Conservation (phyloP, 495 filamentous ascomycete genomes). For the Pyrenula massariospora region DNA sequence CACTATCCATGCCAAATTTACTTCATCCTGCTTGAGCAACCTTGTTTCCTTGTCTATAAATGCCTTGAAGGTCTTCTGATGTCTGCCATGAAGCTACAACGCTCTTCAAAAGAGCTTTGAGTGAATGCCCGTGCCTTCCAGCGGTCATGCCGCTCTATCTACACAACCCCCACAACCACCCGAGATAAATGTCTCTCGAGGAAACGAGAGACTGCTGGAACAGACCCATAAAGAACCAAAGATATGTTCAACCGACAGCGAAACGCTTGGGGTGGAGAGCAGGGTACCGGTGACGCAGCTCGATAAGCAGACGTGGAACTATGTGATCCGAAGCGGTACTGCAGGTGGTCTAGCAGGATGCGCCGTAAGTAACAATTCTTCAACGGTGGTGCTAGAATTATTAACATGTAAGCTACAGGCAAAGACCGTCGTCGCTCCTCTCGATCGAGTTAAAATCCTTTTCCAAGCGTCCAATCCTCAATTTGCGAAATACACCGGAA, state of each 20-base stretch:
- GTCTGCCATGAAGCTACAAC: not conserved
- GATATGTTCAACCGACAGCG: constrained; percentile 23
- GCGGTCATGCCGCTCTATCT: constrained; percentile 9
- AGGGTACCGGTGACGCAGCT: constrained; percentile 19
- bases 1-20: not conserved
- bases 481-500: constrained; percentile 82
- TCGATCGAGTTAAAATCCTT: constrained; percentile 96
- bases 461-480: constrained; percentile 93
- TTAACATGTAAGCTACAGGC: constrained; percentile 41
- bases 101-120: not conserved
- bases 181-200: constrained; percentile 6
- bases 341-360: constrained; percentile 85
- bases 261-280: constrained; percentile 23
- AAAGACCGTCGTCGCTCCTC: constrained; percentile 89
- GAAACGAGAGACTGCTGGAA: not conserved
- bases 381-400: not conserved
- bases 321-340: constrained; percentile 66
- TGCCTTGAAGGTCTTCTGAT: not conserved
- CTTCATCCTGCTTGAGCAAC: not conserved
- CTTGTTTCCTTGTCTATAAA: not conserved
- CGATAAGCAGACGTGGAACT: constrained; percentile 68
- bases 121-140: not conserved
- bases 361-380: constrained; percentile 45
- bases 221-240: constrained; percentile 8
- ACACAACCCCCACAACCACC: constrained; percentile 2